A percentile compares a stretch with the other conserved stretches of the same genome.
Evolutionary conservation across 2,329 filamentous ascomycete genomes (phyloP).

Genomic region (Colletotrichum godetiae): DNA sequence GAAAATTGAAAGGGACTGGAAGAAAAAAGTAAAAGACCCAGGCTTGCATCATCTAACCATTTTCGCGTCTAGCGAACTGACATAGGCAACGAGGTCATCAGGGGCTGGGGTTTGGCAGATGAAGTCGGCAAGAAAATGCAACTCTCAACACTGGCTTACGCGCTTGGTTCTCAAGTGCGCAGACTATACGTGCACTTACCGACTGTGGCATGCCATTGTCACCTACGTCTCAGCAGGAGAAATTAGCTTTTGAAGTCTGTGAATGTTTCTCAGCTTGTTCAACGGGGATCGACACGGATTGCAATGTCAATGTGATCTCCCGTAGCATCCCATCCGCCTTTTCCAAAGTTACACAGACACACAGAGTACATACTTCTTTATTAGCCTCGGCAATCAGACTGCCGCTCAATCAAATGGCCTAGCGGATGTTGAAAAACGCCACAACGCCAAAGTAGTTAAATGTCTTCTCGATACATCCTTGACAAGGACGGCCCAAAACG

Average conservation of each 20-base stretch:
- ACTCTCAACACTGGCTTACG: not conserved
- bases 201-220: not conserved
- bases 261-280: not conserved
- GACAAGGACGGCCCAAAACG: not conserved
- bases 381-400: constrained; percentile 6
- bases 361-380: not conserved
- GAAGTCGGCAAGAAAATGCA: constrained; percentile 8
- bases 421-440: constrained; percentile 5
- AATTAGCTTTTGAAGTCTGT: not conserved
- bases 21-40: not conserved
- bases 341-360: not conserved
- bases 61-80: not conserved
- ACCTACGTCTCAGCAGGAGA: not conserved
- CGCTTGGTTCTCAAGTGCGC: not conserved
- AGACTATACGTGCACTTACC: not conserved
- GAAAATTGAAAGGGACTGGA: not conserved
- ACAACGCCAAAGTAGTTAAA: constrained; percentile 3
- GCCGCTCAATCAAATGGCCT: not conserved
- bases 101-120: not conserved
- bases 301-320: not conserved
- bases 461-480: constrained; percentile 10
- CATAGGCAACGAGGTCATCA: constrained; percentile 8
- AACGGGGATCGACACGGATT: not conserved
- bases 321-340: not conserved
- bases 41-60: constrained; percentile 10